Conservation (phyloP, 257 asterid genomes). For the Salvia rosmarinus region DNA sequence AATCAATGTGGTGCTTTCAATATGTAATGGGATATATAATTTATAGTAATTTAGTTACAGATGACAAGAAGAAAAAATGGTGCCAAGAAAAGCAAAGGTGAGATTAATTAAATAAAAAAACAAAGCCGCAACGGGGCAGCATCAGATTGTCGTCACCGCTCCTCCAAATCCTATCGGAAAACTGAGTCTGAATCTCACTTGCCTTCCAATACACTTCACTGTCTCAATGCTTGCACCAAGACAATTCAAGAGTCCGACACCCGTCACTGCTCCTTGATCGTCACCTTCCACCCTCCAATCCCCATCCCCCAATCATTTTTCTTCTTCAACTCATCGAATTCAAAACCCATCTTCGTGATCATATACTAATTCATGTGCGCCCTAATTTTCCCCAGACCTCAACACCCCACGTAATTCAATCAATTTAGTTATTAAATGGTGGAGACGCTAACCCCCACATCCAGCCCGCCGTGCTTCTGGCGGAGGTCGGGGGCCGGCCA, state of each 20-base stretch:
- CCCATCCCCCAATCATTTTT: neutral
- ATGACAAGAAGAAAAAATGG: no score
- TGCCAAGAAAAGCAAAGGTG: neutral
- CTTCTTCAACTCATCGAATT: neutral
- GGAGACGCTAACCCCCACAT: slow-evolving; percentile 50
- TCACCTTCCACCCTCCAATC: slow-evolving; percentile 47
- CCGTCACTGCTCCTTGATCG: slow-evolving; percentile 39
- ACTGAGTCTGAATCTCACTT: slow-evolving; percentile 44
- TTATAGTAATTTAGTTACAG: no score
- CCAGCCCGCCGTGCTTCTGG: slow-evolving; percentile 47
- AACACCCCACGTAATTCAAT: neutral
- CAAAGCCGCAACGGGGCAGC: neutral
- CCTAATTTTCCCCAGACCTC: slow-evolving; percentile 29
- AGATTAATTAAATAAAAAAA: neutral
- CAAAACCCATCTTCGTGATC: slow-evolving; percentile 19
- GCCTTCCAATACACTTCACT: slow-evolving; percentile 59
- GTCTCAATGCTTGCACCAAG: slow-evolving; percentile 33
- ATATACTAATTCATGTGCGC: slow-evolving; percentile 31
- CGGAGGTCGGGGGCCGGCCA: slow-evolving; percentile 39
- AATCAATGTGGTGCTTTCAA: no score
- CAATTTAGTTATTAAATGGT: slow-evolving; percentile 41
- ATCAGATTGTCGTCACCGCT: neutral
- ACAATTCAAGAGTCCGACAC: neutral
- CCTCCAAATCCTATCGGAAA: slow-evolving; percentile 24
- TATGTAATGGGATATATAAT: no score